These are phyloP conservation scores for Boletus rufocinnamomeus DNA, from an alignment of 768 basidiomycete genomes.

Conservation along the genomic window DNA sequence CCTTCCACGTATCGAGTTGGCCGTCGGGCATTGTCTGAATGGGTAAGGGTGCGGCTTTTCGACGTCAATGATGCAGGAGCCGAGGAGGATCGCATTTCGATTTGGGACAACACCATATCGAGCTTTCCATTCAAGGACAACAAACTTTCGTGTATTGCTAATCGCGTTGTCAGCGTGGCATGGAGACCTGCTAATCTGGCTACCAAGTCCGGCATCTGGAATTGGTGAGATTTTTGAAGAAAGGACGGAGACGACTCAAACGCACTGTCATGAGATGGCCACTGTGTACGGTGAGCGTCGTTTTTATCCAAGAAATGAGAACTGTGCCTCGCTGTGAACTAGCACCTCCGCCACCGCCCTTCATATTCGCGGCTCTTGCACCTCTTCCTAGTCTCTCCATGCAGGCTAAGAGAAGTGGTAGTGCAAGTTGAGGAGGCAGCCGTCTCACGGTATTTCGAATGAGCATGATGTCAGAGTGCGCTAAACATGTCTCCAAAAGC, in stretches of 20 bases:
- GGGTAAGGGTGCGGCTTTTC: slow-evolving; percentile 40
- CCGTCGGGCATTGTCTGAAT: slow-evolving; percentile 40
- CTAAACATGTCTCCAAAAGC: slow-evolving; percentile 82
- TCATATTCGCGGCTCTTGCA: slow-evolving; percentile 67
- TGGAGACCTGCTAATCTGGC: slow-evolving; percentile 84
- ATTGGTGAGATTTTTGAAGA: slow-evolving; percentile 13
- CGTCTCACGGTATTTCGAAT: slow-evolving; percentile 86
- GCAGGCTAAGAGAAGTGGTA: slow-evolving; percentile 84
- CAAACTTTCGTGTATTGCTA: slow-evolving; percentile 82
- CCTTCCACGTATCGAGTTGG: slow-evolving; percentile 72
- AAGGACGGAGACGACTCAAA: slow-evolving; percentile 18
- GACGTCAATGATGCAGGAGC: slow-evolving; percentile 57
- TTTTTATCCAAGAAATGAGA: slow-evolving; percentile 76
- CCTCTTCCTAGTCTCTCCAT: slow-evolving; percentile 86
- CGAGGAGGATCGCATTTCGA: slow-evolving; percentile 81
- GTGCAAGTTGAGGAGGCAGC: slow-evolving; percentile 82
- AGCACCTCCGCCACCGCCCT: slow-evolving; percentile 76
- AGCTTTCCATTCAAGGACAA: slow-evolving; percentile 85
- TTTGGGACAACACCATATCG: slow-evolving; percentile 92
- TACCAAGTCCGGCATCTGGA: slow-evolving; percentile 89
- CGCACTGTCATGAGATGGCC: slow-evolving; percentile 93
- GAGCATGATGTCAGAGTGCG: slow-evolving; percentile 77
- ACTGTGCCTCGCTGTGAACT: slow-evolving; percentile 74
- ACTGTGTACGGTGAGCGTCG: slow-evolving; percentile 82
- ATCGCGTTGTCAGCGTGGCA: slow-evolving; percentile 73